These are phyloP conservation scores for Ambrosia trifida DNA, from an alignment of 129 eudicot species.

Conservation along the genomic window DNA sequence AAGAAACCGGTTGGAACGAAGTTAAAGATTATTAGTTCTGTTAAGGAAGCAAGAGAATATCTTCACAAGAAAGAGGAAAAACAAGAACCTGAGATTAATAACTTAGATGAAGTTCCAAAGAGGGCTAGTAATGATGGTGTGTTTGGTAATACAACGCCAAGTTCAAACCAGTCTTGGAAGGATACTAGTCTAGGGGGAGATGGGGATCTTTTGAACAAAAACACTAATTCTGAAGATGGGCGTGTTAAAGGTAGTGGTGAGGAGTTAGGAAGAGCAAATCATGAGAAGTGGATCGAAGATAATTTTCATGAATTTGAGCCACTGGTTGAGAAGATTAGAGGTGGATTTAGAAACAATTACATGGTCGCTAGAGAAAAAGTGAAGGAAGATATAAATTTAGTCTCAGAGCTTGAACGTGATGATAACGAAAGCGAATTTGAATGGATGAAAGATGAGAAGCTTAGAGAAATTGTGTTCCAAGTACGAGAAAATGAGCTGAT, in stretches of 20 bases:
- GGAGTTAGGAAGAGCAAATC: slow-evolving; percentile 32
- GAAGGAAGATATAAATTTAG: slow-evolving; percentile 39
- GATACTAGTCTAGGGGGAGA: slow-evolving; percentile 16
- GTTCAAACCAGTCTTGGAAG: slow-evolving; percentile 5
- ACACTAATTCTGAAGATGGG: slow-evolving; percentile 24
- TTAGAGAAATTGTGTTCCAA: slow-evolving; percentile 80
- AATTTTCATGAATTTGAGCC: slow-evolving; percentile 89
- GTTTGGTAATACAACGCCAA: slow-evolving; percentile 12
- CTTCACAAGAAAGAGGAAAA: slow-evolving; percentile 44
- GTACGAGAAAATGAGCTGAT: slow-evolving; percentile 86
- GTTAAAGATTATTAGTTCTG: slow-evolving; percentile 63
- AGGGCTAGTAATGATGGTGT: slow-evolving; percentile 15
- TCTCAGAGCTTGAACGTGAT: slow-evolving; percentile 39
- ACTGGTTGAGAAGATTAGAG: slow-evolving; percentile 63
- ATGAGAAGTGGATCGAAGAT: slow-evolving; percentile 77
- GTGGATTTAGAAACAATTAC: slow-evolving; percentile 75
- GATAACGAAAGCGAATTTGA: slow-evolving; percentile 63
- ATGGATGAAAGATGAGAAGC: slow-evolving; percentile 97
- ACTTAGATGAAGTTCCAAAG: slow-evolving; percentile 24
- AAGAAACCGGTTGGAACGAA: slow-evolving; percentile 35
- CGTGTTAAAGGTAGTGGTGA: slow-evolving; percentile 21
- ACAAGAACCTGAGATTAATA: slow-evolving; percentile 23
- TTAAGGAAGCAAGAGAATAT: slow-evolving; percentile 85
- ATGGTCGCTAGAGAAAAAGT: slow-evolving; percentile 67
- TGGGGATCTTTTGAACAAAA: slow-evolving; percentile 23